Base-by-base conservation (phyloP, 2,329 filamentous ascomycete species). In the Metarhizium album region DNA sequence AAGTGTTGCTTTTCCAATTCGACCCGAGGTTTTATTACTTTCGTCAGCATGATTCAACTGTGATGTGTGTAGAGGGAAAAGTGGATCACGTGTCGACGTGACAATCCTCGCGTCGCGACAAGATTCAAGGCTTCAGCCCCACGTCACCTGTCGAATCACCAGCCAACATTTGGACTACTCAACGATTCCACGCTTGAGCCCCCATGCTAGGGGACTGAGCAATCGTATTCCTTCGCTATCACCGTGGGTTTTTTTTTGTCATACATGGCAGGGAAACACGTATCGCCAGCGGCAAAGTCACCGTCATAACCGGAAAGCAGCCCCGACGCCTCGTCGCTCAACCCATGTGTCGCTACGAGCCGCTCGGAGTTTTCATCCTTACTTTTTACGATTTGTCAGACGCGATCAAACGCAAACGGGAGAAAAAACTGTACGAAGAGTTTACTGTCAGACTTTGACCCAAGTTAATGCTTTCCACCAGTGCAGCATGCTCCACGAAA, bases 401-500 rank as follows among this genome's bases (percentile, higher is more conserved):
- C 58, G 65, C 61, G 33, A 61, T 72, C 50, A 64, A 61, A 51
- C 64, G 65, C 47, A 68, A 59, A 60, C 68, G 63, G 52, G 58
- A 56, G 27, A 55, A 59, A 49, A 59, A 57, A 31, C 49, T 48
- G 63, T 62, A 55, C 23, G 52, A 47, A 20, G 8, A 23, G 31
- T 13, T 11, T 24, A 14, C 16, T 23, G 1, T 13, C 49, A 46
- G 22, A 24, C 40, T 48, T n/a, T 20, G 18, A 16, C n/a, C 16
- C 5, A 42, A 54, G 53, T 27, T 46, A 14, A 22, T 16, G 8
- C 49, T 51, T 11, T 16, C 48, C 11, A 4, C 40, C 22, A 38
- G 51, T 24, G 47, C 50, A 46, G 58, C 58, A 98, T 98, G 93
- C 87, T 98, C 68, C 93, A 97, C 80, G 93, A 98, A 76, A 89